Base-by-base conservation (phyloP, 768 basidiomycete species). In the Boletus bicolor region DNA sequence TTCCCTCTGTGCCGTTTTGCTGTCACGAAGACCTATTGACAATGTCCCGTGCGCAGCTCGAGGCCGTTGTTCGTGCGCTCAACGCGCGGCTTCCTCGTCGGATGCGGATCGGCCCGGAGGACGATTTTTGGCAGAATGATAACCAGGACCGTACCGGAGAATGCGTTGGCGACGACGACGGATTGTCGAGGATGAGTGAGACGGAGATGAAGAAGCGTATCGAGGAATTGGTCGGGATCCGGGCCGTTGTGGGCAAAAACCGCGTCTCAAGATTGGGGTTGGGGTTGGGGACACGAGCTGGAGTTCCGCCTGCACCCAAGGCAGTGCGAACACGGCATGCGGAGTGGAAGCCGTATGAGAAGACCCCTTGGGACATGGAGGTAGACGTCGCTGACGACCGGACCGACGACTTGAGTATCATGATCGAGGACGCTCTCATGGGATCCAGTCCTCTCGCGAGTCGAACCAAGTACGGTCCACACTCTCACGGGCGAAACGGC, bases 1-100 rank as follows among this genome's bases (percentile, higher is more conserved):
- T 89, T 12, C 73, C 77, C 41, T 69, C 68, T 24, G 73, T 79
- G 10, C 86, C 86, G 0, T 90, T 89, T 71, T 86, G 84, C 70
- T 87, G 85, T 68, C 86, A 90, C 64, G 85, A 86, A 56, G 86
- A 90, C 60, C 77, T 89, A 41, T 63, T 87, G 51, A 77, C 79
- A 1, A 88, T 90, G 87, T 62, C 79, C 4, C 81, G 80, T 41
- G 44, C 67, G 1, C 74, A 81, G 55, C 80, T 90, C 43, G 64
- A 83, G 44, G 66, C 53, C 1, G 85, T 85, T 15, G 86, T 84
- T 5, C 58, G 62, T 15, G 59, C 73, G 9, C 76, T 90, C 44
- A 90, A 90, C 65, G 72, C 64, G 14, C 79, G 77, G 37, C 74
- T 89, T 1, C 87, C 87, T 2, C 64, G 53, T 42, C 76, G 72